phyloP scores from a whole-genome alignment of 2,329 filamentous ascomycete species.

The Helotiales sp. region DNA sequence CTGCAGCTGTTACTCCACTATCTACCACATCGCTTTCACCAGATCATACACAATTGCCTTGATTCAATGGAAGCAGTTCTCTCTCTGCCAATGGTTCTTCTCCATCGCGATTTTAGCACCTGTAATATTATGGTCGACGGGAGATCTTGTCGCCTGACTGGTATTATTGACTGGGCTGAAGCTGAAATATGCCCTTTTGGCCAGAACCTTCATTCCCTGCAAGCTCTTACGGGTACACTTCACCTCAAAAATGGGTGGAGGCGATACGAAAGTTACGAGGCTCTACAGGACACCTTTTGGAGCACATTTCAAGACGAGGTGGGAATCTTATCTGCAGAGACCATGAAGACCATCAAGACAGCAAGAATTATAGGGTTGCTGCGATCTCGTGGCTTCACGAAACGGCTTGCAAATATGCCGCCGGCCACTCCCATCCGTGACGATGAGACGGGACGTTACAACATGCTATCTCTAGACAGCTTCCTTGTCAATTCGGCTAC shows the following conservation, averaged over 20 bases:
- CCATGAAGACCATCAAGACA: conserved; percentile 31
- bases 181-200: conserved; percentile 39
- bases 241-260: no score
- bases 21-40: conserved; percentile 39
- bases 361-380: conserved; percentile 39
- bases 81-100: conserved; percentile 42
- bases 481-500: conserved; percentile 39
- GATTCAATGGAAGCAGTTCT: conserved; percentile 36
- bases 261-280: no score
- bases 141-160: conserved; percentile 37
- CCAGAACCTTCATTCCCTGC: no score
- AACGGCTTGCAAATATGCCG: conserved; percentile 39
- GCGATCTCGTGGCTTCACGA: conserved; percentile 39
- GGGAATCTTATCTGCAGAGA: conserved; percentile 32
- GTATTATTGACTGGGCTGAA: conserved; percentile 45
- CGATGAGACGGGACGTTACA: conserved; percentile 40
- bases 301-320: conserved; percentile 35
- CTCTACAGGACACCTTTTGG: no score
- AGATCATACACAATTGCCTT: conserved; percentile 35
- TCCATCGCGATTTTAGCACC: conserved; percentile 40
- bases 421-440: conserved; percentile 38
- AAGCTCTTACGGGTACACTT: no score
- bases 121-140: conserved; percentile 44
- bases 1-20: conserved; percentile 35
- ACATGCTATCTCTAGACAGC: conserved; percentile 40